Evolutionary conservation across 495 filamentous ascomycete species (phyloP).

Genomic region (Geoglossum glabrum): DNA sequence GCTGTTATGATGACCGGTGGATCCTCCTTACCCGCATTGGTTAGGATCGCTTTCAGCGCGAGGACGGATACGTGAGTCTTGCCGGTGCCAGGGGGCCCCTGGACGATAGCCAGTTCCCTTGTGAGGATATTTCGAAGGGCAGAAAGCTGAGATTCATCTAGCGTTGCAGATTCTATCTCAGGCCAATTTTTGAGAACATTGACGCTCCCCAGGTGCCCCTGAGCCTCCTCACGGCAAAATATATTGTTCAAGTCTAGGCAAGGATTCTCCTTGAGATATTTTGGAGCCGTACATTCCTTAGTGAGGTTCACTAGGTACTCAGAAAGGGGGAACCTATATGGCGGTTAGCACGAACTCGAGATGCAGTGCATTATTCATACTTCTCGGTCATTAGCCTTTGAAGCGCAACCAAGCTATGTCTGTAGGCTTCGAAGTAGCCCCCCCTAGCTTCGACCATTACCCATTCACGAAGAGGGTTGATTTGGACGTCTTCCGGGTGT

Average conservation of each 20-base stretch:
- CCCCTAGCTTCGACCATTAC: constrained; percentile 56
- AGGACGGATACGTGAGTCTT: constrained; percentile 63
- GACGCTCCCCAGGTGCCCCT: constrained; percentile 16
- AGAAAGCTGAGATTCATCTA: constrained; percentile 49
- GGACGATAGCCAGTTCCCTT: constrained; percentile 55
- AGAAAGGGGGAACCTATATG: constrained; percentile 35
- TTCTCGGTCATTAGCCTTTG: constrained; percentile 45
- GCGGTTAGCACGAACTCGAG: neutral
- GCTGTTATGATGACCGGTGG: constrained; percentile 62
- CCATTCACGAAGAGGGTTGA: constrained; percentile 52
- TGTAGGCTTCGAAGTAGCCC: constrained; percentile 55
- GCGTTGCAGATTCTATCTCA: constrained; percentile 20
- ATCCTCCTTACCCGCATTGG: constrained; percentile 35
- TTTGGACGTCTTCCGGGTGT: constrained; percentile 32
- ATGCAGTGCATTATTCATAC: constrained; percentile 20
- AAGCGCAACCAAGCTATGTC: constrained; percentile 51
- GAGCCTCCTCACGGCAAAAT: neutral
- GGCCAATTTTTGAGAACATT: constrained; percentile 34
- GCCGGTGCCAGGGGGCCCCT: constrained; percentile 84
- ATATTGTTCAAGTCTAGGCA: constrained; percentile 23
- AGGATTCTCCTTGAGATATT: constrained; percentile 28
- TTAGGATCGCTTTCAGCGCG: constrained; percentile 46
- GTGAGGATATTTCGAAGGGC: constrained; percentile 54
- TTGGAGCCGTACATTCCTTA: constrained; percentile 24
- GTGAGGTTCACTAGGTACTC: constrained; percentile 38